Conservation (phyloP, 805 yeast species). For the Wickerhamiella spandovensis region DNA sequence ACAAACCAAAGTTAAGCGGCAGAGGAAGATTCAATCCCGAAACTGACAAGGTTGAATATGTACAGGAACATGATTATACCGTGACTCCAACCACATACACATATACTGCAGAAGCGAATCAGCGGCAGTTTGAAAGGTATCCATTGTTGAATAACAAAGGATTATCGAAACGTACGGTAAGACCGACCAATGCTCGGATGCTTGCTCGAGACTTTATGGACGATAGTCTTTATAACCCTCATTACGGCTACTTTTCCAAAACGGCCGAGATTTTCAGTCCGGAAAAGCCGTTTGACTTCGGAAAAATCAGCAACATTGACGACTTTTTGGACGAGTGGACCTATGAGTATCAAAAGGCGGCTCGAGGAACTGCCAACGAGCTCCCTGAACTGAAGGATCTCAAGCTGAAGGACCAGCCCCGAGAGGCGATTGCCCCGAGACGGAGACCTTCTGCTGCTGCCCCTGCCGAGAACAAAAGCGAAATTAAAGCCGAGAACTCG, state of each 20-base stretch:
- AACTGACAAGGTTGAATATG: conserved; percentile 4
- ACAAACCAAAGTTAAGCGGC: neutral
- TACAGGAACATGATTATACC: conserved; percentile 24
- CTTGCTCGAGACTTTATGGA: conserved; percentile 69
- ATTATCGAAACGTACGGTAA: conserved; percentile 25
- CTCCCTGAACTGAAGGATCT: neutral
- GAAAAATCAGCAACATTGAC: conserved; percentile 44
- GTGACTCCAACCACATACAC: conserved; percentile 25
- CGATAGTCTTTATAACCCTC: conserved; percentile 68
- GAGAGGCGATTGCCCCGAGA: neutral
- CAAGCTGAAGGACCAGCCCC: neutral
- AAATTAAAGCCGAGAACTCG: conserved; percentile 1
- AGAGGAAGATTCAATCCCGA: neutral
- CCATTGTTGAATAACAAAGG: conserved; percentile 31
- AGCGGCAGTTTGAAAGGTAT: conserved; percentile 29
- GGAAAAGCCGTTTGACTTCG: conserved; percentile 49
- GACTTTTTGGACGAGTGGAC: conserved; percentile 61
- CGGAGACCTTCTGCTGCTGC: conserved; percentile 3
- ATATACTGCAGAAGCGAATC: conserved; percentile 24
- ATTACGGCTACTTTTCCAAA: conserved; percentile 69
- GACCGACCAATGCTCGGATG: conserved; percentile 60
- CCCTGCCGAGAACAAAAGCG: neutral
- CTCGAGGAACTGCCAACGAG: conserved; percentile 3
- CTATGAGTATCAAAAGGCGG: conserved; percentile 32
- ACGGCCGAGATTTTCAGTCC: conserved; percentile 69